These are phyloP conservation scores for Crotalaria pallida DNA, from an alignment of 306 rosid genomes.

Conservation along the genomic window DNA sequence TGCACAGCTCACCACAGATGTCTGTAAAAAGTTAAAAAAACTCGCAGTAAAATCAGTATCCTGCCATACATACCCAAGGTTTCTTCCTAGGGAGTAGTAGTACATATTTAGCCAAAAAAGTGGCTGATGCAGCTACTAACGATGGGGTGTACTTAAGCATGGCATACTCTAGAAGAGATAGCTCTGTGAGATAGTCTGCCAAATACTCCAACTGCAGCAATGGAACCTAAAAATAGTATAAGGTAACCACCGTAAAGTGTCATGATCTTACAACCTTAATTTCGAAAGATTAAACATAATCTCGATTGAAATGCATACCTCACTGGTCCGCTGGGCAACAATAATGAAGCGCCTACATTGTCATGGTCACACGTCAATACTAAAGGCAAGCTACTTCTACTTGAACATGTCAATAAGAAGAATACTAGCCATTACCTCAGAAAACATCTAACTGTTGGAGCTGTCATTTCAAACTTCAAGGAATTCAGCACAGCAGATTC, in stretches of 20 bases:
- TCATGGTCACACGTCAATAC: conserved; percentile 33
- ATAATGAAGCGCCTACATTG: conserved; percentile 44
- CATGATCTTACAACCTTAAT: not conserved
- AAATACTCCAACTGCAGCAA: conserved; percentile 44
- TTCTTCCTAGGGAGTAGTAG: conserved; percentile 39
- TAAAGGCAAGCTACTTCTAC: not conserved
- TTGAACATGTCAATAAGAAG: conserved; percentile 1
- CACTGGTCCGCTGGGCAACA: conserved; percentile 41
- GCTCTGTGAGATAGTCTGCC: conserved; percentile 49
- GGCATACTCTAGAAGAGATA: conserved; percentile 53
- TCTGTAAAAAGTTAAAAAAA: conserved; percentile 11
- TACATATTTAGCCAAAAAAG: conserved; percentile 63
- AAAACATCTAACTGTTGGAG: conserved; percentile 86
- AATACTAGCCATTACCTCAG: conserved; percentile 44
- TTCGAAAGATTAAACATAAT: not conserved
- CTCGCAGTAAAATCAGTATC: conserved; percentile 4
- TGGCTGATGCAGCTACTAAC: conserved; percentile 57
- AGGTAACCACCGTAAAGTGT: not conserved
- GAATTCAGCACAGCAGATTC: conserved; percentile 85
- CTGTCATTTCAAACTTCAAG: conserved; percentile 95
- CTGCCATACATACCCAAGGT: conserved; percentile 58
- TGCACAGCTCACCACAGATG: not conserved
- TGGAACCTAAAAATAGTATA: conserved; percentile 38
- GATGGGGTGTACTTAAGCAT: conserved; percentile 55
- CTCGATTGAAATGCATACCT: conserved; percentile 36